These are phyloP conservation scores for Ophiostoma angusticollis DNA, from an alignment of 2,329 filamentous ascomycete species.

Conservation along the genomic window DNA sequence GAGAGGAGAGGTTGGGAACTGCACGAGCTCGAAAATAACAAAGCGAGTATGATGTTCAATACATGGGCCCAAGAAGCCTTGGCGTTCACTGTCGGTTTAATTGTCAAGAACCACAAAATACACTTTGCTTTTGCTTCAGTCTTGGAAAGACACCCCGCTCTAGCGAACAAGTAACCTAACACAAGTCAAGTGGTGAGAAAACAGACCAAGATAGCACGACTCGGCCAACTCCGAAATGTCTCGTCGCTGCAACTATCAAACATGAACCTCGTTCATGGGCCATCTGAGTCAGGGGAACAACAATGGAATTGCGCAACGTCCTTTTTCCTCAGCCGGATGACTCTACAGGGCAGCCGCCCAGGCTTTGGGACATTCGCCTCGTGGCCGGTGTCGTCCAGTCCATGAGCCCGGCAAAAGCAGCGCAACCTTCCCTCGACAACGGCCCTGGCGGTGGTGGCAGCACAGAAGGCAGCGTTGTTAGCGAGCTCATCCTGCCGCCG, in stretches of 20 bases:
- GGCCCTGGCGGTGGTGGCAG: no score
- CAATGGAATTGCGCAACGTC: constrained; percentile 10
- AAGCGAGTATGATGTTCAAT: neutral
- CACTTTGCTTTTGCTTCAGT: no score
- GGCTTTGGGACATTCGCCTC: constrained; percentile 10
- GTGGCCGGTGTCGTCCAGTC: constrained; percentile 8
- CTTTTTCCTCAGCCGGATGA: constrained; percentile 7
- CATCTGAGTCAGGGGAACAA: no score
- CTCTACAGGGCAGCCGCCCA: neutral
- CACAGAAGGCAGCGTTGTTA: neutral
- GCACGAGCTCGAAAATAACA: no score
- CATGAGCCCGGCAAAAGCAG: constrained; percentile 1
- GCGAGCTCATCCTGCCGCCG: constrained; percentile 22
- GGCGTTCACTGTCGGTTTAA: neutral
- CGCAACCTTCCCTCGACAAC: no score
- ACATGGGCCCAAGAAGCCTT: neutral
- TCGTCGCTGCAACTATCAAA: no score
- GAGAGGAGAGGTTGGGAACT: neutral
- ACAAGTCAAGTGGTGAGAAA: no score
- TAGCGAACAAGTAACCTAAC: no score
- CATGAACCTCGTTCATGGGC: no score
- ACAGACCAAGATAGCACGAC: no score
- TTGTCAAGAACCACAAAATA: no score
- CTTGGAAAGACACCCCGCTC: no score
- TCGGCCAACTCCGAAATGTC: constrained; percentile 2